A percentile compares a stretch with the other conserved stretches of the same genome.
phyloP scores from a whole-genome alignment of 2,329 filamentous ascomycete genomes.

The Aspergillus proliferans region DNA sequence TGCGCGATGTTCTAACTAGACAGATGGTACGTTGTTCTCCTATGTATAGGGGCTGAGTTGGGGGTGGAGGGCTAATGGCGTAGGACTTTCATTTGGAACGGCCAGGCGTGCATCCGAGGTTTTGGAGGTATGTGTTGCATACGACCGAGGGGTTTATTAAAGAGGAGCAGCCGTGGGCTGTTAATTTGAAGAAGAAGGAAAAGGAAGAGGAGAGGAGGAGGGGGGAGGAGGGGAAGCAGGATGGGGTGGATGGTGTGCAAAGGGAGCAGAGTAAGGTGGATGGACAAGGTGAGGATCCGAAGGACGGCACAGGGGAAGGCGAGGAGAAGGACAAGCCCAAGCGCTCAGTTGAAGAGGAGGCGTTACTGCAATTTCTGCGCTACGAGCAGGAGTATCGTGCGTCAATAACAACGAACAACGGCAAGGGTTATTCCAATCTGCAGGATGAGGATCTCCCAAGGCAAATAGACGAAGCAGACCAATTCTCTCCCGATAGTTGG shows the following conservation, averaged over 20 bases:
- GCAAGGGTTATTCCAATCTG: slow-evolving; percentile 33
- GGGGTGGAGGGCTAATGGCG: no score
- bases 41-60: no score
- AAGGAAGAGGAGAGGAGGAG: no score
- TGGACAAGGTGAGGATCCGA: no score
- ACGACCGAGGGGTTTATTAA: background rate
- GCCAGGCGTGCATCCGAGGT: no score
- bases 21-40: background rate
- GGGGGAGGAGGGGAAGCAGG: no score
- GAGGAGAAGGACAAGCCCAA: background rate
- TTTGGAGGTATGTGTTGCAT: no score
- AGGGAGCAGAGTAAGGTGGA: no score
- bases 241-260: no score
- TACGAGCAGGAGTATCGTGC: slow-evolving; percentile 41
- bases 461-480: slow-evolving; percentile 46
- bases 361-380: slow-evolving; percentile 36
- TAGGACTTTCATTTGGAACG: no score
- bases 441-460: slow-evolving; percentile 28
- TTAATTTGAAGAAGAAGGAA: no score
- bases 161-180: no score
- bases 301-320: background rate
- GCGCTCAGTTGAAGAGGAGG: slow-evolving; percentile 33
- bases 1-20: background rate
- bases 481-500: slow-evolving; percentile 51
- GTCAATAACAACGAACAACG: slow-evolving; percentile 39